Evolutionary conservation across 192 early-diverging fungal genomes (phyloP), one percentile per base, ranked within the genome.

Genomic region (Coemansia interrupta): DNA sequence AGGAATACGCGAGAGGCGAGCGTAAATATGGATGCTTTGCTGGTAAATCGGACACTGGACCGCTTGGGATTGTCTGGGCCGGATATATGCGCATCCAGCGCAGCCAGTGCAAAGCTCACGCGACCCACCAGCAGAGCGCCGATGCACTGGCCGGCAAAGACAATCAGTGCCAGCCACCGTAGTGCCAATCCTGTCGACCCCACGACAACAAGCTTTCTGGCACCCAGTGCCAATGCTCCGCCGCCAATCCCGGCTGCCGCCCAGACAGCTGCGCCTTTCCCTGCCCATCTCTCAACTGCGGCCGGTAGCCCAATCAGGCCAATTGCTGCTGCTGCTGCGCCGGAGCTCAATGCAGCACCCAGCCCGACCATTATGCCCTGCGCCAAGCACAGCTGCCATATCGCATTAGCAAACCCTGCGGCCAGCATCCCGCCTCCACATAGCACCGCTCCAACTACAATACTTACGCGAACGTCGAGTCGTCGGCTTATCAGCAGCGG

Each of bases 331-430:
- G 8, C 22, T 26, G 56, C 70, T 11, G 64, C 60, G 5, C 46
- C 24, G n/a, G 45, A 82, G 20, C 68, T 70, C 36, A 85, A 56
- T 17, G 68, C 68, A 4, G 60, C 63, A 18, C 85, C 85, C 3
- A 79, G 7, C 24, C 87, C 87, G n/a, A 81, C 84, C 39, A 85
- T 49, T 14, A 82, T 44, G 17, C 85, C 85, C 44, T 89, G 85
- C 2, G 82, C 48, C 40, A 89, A 53, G 24, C 83, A 87, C 29
- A 86, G 57, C 18, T 86, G 83, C 87, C 87, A 89, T 0, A 86
- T 18, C n/a, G 67, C 19, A 7, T 62, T 78, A 0, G 82, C 62
- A 62, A 81, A 86, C 22, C 61, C 48, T 4, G 72, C 56, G 1
- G 58, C 49, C 39, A 73, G 30, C 26, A 73, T 19, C 4, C 72